Conservation (phyloP, 139 green algal species). For the Asterochloris sp. region DNA sequence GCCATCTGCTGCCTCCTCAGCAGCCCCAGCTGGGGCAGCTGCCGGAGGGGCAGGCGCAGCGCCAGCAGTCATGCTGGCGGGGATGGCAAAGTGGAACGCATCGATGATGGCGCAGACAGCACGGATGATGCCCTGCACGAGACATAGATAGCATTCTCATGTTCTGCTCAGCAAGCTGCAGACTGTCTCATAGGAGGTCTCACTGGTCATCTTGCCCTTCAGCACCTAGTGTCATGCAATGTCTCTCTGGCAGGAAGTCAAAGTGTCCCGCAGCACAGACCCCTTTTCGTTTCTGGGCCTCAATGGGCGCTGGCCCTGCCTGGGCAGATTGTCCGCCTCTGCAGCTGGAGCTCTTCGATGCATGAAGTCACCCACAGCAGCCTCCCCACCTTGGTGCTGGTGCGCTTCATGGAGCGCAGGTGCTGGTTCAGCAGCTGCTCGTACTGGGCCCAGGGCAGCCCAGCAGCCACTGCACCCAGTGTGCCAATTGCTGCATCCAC, state of each 20-base stretch:
- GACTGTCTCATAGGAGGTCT: no score
- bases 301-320: no score
- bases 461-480: slow-evolving; percentile 37
- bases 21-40: neutral
- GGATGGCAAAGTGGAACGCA: slow-evolving; percentile 71
- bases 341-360: no score
- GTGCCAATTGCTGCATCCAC: slow-evolving; percentile 54
- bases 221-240: no score
- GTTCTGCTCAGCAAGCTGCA: no score
- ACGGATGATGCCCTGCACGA: slow-evolving; percentile 45
- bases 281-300: no score
- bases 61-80: neutral
- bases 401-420: slow-evolving; percentile 47
- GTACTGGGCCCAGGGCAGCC: slow-evolving; percentile 74
- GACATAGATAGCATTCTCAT: neutral
- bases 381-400: slow-evolving; percentile 3
- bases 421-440: slow-evolving; percentile 56
- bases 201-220: no score
- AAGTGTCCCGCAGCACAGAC: no score
- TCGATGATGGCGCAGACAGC: slow-evolving; percentile 75
- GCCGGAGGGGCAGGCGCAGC: neutral
- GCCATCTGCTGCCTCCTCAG: slow-evolving; percentile 26
- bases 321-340: no score
- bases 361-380: no score
- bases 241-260: no score